Evolutionary conservation across 495 filamentous ascomycete species (phyloP), one percentile per base, ranked within the genome.

Genomic region (Thozetella sp.): DNA sequence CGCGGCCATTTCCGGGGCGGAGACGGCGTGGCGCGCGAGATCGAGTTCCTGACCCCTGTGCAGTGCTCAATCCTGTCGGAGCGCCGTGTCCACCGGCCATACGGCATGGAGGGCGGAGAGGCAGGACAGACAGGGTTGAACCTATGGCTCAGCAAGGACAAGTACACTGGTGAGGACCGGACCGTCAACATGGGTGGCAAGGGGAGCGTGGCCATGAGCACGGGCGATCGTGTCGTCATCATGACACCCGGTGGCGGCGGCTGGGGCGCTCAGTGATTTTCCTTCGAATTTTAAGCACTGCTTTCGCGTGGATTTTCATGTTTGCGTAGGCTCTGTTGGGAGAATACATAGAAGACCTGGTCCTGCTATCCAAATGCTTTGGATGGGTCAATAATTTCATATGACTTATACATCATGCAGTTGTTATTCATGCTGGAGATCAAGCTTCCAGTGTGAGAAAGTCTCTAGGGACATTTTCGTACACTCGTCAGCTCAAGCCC

Each of bases 1-100:
- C 69, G 67, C 43, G 95, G 95, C 2, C 81, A 86, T 69, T 88
- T 96, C 68, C 81, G 74, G 0, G 95, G 95, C 24, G 95, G 95
- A 1, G 90, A 97, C 55, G 95, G 95, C 43, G 93, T 98, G 25
- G 78, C 97, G 1, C 80, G 95, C 1, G 95, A 99, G 62, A 97
- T 99, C 55, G 95, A 99, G 75, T 97, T 99, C 76, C 82, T 93
- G 19, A 87, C 92, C 22, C 90, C 92, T 0, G 84, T 97, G 60
- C 90, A 97, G 68, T 91, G 90, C 13, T 93, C 89, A 2, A 97
- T 99, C 58, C 72, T 99, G 34, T 91, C 86, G 54, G 95, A 99
- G 76, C 76, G 95, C 23, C 77, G 95, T 13, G 92, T 97, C 0
- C 92, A 93, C 66, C 82, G 86, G 24, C 95, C 95, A 10, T 99